Base-by-base conservation (phyloP, 2,329 filamentous ascomycete species). In the Didymella arachidicola region DNA sequence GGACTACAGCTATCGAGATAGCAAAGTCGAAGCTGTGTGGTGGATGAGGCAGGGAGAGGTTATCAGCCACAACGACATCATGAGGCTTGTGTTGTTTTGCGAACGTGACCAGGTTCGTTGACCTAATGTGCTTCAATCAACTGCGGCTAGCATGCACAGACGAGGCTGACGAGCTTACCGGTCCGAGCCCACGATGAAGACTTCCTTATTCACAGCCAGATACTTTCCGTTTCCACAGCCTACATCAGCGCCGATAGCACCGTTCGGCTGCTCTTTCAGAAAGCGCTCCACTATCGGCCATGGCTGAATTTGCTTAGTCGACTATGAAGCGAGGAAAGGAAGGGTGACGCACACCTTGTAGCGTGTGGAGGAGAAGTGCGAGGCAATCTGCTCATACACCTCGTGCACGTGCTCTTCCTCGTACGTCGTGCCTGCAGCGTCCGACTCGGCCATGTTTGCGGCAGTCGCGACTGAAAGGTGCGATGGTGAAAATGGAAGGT, bases 201-300 rank as follows among this genome's bases (percentile, higher is more conserved):
- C 79, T 68, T 86, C 79, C 22, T 83, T 84, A 78, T 96, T 96
- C 57, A 96, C 90, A 60, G 85, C 81, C 60, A 98, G 82, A 76
- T 98, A 97, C 82, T 98, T 98, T 67, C 95, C 95, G 79, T 99
- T 99, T 59, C 95, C 95, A 79, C 95, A 98, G 60, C 95, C 95
- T 56, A 98, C 84, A 78, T 99, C 95, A 30, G 97, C 83, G 10
- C 95, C 95, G 55, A 98, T 79, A 48, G 91, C 85, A 26, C 93
- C 94, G 12, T 87, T 79, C 0, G 83, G 74, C 46, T 90, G 85
- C 30, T 81, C 80, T 48, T 82, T 79, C 34, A 98, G 84, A 75
- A 97, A 98, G 34, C 82, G 81, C 62, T 93, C 86, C 55, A 98
- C 91, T 67, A 96, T 89, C 22, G 95, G 95, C 95, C 95, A 99